Evolutionary conservation across 192 early-diverging fungal genomes (phyloP), one percentile per base, ranked within the genome.

Genomic region (Phycomyces nitens): DNA sequence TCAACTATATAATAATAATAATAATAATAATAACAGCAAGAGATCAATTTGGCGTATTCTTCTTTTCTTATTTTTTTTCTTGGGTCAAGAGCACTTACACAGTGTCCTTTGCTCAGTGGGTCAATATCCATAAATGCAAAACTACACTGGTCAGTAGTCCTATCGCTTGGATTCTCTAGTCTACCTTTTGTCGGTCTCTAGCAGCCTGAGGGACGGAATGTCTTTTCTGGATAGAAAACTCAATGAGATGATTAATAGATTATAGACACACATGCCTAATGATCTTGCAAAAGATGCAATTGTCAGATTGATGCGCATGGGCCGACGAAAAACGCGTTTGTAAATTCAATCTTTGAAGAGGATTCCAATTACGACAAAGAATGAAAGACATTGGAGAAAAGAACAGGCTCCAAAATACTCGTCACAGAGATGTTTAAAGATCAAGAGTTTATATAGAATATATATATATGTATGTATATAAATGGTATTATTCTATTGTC

Each of bases 231-330:
- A 55, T 34, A 6, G 11, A 47, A n/a, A n/a, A n/a, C n/a, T n/a
- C n/a, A n/a, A n/a, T n/a, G n/a, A n/a, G n/a, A n/a, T n/a, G n/a
- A 47, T 47, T n/a, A 47, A 47, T 34, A 34, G 29, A 34, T 5
- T 34, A 34, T 34, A 34, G 29, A 34, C n/a, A 16, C 15, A 3
- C 14, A 57, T 76, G 70, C 75, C 76, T 80, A 64, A 89, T 77
- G 64, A 98, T 95, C 75, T 90, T 93, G 82, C 95, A 98, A 67
- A 98, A 98, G 64, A 96, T 72, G 78, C 95, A 98, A 68, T 68
- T 57, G 23, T 65, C 65, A 43, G 65, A 60, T 12, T 77, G 47
- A 70, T 87, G 80, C 14, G 29, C 15, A 55, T 60, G 58, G 16
- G 44, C 12, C 12, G 44, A 47, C 11, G 18, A 47, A 11, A 18